Evolutionary conservation across 306 rosid genomes (phyloP).

Genomic region (Clitoria ternatea): DNA sequence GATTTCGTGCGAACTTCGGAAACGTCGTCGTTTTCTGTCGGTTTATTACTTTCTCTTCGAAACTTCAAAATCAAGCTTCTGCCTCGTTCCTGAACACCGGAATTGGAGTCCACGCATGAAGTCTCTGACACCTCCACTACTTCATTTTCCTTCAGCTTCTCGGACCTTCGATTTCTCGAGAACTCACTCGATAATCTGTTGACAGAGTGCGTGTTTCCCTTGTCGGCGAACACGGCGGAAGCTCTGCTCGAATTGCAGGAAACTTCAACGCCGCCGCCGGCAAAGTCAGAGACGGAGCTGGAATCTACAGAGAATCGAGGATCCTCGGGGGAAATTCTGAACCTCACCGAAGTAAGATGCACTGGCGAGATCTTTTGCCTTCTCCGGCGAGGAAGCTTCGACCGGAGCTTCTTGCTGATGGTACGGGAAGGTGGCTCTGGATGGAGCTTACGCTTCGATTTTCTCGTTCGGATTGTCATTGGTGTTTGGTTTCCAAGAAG

Average conservation of each 20-base stretch:
- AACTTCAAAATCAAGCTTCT: too few relatives aligned
- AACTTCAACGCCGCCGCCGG: constrained; percentile 50
- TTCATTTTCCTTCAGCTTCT: constrained; percentile 33
- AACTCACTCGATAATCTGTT: constrained; percentile 27
- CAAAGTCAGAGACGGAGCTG: constrained; percentile 35
- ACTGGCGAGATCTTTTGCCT: constrained; percentile 57
- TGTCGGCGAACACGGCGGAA: constrained; percentile 31
- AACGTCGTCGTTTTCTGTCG: constrained; percentile 33
- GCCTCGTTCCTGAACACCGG: too few relatives aligned
- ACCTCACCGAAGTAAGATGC: too few relatives aligned
- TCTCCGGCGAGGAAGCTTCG: constrained; percentile 57
- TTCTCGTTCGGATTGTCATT: constrained; percentile 41
- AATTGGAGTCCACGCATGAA: constrained; percentile 84
- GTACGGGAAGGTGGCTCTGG: constrained; percentile 12
- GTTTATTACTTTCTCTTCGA: constrained; percentile 23
- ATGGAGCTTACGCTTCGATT: constrained; percentile 37
- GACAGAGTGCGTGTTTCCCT: constrained; percentile 23
- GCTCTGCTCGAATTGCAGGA: constrained; percentile 57
- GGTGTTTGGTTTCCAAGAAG: constrained; percentile 12
- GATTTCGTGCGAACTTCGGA: constrained; percentile 39
- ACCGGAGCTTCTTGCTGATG: constrained; percentile 64
- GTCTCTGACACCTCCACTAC: constrained; percentile 56
- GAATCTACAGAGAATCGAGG: constrained; percentile 37
- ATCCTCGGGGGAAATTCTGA: constrained; percentile 5
- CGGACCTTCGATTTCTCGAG: constrained; percentile 25